Percentiles rank a stretch among this genome's conserved stretches.
phyloP scores from a whole-genome alignment of 106 monocot species.

The Acanthochlamys bracteata region DNA sequence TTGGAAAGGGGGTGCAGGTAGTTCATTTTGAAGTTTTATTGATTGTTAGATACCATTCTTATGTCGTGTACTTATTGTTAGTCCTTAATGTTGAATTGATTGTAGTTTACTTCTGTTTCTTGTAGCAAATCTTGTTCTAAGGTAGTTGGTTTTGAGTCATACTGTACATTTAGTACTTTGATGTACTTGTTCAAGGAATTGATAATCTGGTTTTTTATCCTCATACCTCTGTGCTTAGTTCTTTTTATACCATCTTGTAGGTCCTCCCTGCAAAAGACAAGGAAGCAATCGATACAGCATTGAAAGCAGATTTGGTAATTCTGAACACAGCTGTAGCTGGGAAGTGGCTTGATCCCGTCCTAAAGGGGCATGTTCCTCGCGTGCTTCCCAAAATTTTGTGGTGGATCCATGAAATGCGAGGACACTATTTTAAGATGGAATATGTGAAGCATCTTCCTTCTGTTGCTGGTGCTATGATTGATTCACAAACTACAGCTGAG shows the following conservation, averaged over 20 bases:
- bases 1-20: constrained; percentile 67
- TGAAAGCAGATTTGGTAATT: constrained; percentile 74
- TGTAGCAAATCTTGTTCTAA: no score
- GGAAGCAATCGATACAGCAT: constrained; percentile 64
- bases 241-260: constrained; percentile 19
- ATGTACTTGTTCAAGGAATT: not conserved
- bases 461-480: constrained; percentile 96
- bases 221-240: not conserved
- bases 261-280: constrained; percentile 55
- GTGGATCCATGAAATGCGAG: constrained; percentile 99
- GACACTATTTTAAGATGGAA: constrained; percentile 93
- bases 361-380: constrained; percentile 46
- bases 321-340: constrained; percentile 98
- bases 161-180: no score
- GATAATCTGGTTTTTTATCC: not conserved
- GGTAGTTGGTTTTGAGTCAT: no score
- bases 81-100: not conserved
- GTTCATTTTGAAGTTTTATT: not conserved
- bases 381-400: constrained; percentile 89
- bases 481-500: constrained; percentile 74
- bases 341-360: constrained; percentile 89
- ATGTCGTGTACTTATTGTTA: not conserved
- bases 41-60: not conserved
- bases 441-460: constrained; percentile 90
- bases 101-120: not conserved